phyloP scores from a whole-genome alignment of 1,139 yeast species.

The Geotrichum citri-aurantii region DNA sequence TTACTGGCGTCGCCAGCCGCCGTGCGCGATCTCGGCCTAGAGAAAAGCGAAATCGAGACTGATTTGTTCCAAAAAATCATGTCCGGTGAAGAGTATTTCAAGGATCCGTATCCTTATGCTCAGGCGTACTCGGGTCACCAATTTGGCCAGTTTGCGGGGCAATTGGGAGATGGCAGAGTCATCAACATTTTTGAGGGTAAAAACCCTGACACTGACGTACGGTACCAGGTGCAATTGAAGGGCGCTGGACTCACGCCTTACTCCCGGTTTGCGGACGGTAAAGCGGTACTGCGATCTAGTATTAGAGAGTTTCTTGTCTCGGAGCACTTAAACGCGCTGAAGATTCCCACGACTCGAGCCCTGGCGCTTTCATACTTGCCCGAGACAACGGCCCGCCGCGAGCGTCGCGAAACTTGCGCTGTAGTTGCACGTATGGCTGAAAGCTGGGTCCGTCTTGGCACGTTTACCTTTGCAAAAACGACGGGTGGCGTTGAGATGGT shows the following conservation, averaged over 20 bases:
- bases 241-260: slow-evolving; percentile 92
- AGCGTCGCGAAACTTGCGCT: slow-evolving; percentile 74
- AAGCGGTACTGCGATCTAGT: slow-evolving; percentile 83
- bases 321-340: slow-evolving; percentile 73
- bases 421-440: slow-evolving; percentile 79
- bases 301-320: slow-evolving; percentile 83
- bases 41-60: slow-evolving; percentile 37
- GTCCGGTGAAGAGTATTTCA: slow-evolving; percentile 51
- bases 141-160: slow-evolving; percentile 95
- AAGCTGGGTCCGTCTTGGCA: slow-evolving; percentile 82
- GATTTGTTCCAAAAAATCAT: slow-evolving; percentile 51
- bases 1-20: slow-evolving; percentile 59
- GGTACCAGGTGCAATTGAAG: slow-evolving; percentile 72
- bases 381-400: slow-evolving; percentile 67
- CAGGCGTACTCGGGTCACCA: slow-evolving; percentile 96
- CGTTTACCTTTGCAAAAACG: slow-evolving; percentile 79
- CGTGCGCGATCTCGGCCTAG: slow-evolving; percentile 54
- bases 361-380: slow-evolving; percentile 68
- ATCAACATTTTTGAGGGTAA: slow-evolving; percentile 68
- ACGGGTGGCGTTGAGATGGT: slow-evolving; percentile 64
- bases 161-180: slow-evolving; percentile 93
- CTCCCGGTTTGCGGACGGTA: slow-evolving; percentile 94
- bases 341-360: slow-evolving; percentile 85
- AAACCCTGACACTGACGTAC: slow-evolving; percentile 35
- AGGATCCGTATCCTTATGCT: slow-evolving; percentile 63